phyloP scores from a whole-genome alignment of 2,329 filamentous ascomycete genomes.

The Aspergillus sp. region DNA sequence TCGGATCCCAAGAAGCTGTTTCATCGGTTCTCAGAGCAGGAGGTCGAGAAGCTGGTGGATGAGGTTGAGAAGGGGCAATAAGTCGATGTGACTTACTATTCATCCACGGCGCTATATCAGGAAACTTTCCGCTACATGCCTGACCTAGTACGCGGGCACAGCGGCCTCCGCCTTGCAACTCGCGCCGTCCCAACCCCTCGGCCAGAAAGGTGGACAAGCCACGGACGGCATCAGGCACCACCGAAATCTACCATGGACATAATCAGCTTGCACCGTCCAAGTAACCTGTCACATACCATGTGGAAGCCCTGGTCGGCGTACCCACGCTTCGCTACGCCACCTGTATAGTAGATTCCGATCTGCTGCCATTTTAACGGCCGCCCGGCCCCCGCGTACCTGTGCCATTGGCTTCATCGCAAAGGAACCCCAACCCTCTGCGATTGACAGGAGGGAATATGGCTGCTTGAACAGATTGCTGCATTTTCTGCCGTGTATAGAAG shows the following conservation, averaged over 20 bases:
- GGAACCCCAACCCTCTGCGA: constrained; percentile 55
- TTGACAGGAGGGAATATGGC: constrained; percentile 57
- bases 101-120: neutral
- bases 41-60: constrained; percentile 55
- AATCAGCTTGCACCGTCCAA: constrained; percentile 31
- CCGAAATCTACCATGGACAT: neutral
- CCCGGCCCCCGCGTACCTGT: constrained; percentile 37
- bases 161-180: constrained; percentile 17
- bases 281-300: constrained; percentile 42
- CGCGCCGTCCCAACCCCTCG: constrained; percentile 32
- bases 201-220: constrained; percentile 43
- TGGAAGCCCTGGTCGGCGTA: constrained; percentile 56
- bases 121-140: neutral
- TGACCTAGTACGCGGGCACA: constrained; percentile 7
- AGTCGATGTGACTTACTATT: neutral
- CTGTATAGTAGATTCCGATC: constrained; percentile 54
- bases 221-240: constrained; percentile 15
- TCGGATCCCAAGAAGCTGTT: constrained; percentile 62
- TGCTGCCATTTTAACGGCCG: constrained; percentile 28
- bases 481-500: constrained; percentile 53
- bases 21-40: constrained; percentile 59
- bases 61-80: constrained; percentile 36
- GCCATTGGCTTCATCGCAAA: constrained; percentile 52
- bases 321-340: constrained; percentile 49
- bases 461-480: constrained; percentile 50